Conservation (phyloP, 495 filamentous ascomycete species). For the Chaetomium fimeti region DNA sequence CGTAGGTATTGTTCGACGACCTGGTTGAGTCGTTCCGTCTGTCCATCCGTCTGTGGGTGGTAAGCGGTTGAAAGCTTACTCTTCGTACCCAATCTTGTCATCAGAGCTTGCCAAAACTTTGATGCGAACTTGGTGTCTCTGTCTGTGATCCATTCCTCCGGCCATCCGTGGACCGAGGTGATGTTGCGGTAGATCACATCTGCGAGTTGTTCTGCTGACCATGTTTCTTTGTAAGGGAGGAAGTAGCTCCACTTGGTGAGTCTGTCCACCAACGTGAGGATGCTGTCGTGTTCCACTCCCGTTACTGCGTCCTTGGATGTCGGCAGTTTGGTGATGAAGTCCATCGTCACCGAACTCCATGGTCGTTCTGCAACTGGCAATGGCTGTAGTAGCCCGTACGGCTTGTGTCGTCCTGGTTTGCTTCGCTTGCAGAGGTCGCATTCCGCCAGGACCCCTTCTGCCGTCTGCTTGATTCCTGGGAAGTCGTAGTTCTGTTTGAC, state of each 20-base stretch:
- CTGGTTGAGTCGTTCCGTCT: no score
- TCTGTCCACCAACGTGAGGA: conserved; percentile 17
- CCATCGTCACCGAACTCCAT: no score
- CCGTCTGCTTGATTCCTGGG: neutral
- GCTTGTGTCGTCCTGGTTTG: no score
- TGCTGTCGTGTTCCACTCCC: conserved; percentile 16
- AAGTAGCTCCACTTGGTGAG: conserved; percentile 12
- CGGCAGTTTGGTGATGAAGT: neutral
- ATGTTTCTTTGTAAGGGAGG: neutral
- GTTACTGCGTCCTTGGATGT: conserved; percentile 15
- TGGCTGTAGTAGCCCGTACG: no score
- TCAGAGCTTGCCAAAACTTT: neutral
- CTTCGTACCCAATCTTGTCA: no score
- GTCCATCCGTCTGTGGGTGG: no score
- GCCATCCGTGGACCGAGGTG: conserved; percentile 1
- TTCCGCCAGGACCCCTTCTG: neutral
- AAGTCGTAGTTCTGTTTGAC: conserved; percentile 1
- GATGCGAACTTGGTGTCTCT: conserved; percentile 3
- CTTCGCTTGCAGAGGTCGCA: no score
- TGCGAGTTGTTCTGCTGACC: conserved; percentile 1
- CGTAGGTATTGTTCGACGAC: no score
- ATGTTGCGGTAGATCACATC: neutral
- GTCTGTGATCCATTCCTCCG: neutral
- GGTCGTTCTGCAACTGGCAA: no score
- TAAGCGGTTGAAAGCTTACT: no score